Evolutionary conservation across 305 asterid species (phyloP), one percentile per base, ranked within the genome.

Genomic region (Fraxinus nigra): DNA sequence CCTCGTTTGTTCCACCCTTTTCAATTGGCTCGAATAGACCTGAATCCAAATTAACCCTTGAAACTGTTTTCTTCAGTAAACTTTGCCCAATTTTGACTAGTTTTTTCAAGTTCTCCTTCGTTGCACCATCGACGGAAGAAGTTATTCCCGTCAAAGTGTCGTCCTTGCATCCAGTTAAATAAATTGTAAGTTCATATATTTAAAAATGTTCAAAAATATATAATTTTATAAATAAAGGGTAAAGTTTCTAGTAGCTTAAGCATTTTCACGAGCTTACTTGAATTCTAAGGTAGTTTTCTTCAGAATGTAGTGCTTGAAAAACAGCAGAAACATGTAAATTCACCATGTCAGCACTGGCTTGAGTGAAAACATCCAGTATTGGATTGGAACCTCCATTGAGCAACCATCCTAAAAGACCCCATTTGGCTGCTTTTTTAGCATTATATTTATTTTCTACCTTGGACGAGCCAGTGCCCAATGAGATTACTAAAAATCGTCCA

Each of bases 351-450:
- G 79, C 85, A 37, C 92, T 88, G 7, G 88, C 91, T 56, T 87
- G 87, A 46, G 81, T 48, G 79, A 83, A 90, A 1, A 84, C 86
- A 35, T 86, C 90, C 0, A 88, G 35, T 20, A 90, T 38, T 2
- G 91, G 92, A 18, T 77, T 79, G 34, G 89, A 84, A 13, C 79
- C 75, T 22, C 75, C 86, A 0, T 7, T 37, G 5, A 6, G 4
- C 32, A 88, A 63, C 93, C 93, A 90, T 10, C 90, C 87, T 0
- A 84, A 10, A 26, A 90, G 7, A 1, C 93, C 91, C 91, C 90
- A 90, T 65, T 84, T 84, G 18, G 87, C 86, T 11, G 88, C 91
- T 37, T 30, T 74, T 81, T 80, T 30, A 0, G 90, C 89, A n/a
- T 56, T 79, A 63, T 75, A 88, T 20, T 76, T 87, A 7, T 80